These are phyloP conservation scores for Lodderomyces oxycetoniae DNA, from an alignment of 1,139 yeast species.

Conservation along the genomic window DNA sequence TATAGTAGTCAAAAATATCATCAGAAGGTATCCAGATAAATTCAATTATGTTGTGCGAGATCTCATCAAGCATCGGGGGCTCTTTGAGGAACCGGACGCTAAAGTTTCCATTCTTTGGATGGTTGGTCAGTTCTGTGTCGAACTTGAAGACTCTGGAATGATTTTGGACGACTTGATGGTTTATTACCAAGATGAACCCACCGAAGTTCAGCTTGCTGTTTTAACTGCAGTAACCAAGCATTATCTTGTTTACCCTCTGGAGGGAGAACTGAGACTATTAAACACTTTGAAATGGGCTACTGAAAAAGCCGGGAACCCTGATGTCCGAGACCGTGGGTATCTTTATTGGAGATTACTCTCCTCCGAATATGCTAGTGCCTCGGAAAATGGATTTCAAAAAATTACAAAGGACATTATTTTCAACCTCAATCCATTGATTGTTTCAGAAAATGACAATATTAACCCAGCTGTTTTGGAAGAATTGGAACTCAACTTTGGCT, in stretches of 20 bases:
- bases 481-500: conserved; percentile 74
- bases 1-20: conserved; percentile 69
- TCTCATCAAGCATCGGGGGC: conserved; percentile 40
- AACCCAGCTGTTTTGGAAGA: conserved; percentile 74
- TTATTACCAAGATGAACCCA: conserved; percentile 55
- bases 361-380: conserved; percentile 28
- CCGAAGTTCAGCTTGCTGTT: conserved; percentile 69
- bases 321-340: conserved; percentile 77
- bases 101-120: conserved; percentile 82
- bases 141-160: conserved; percentile 43
- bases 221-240: conserved; percentile 73
- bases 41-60: conserved; percentile 37
- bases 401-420: conserved; percentile 53
- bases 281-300: conserved; percentile 65
- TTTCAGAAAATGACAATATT: conserved; percentile 63
- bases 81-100: conserved; percentile 73
- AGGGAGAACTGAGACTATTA: conserved; percentile 55
- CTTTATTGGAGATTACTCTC: conserved; percentile 83
- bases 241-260: conserved; percentile 54
- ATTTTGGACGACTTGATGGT: conserved; percentile 44
- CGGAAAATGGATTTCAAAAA: conserved; percentile 31
- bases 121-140: conserved; percentile 63
- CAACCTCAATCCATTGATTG: conserved; percentile 58
- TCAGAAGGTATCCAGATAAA: conserved; percentile 64
- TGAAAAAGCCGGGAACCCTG: conserved; percentile 72